These are phyloP conservation scores for Lagenidium giganteum DNA, from an alignment of 352 stramenopile genomes.

Conservation along the genomic window DNA sequence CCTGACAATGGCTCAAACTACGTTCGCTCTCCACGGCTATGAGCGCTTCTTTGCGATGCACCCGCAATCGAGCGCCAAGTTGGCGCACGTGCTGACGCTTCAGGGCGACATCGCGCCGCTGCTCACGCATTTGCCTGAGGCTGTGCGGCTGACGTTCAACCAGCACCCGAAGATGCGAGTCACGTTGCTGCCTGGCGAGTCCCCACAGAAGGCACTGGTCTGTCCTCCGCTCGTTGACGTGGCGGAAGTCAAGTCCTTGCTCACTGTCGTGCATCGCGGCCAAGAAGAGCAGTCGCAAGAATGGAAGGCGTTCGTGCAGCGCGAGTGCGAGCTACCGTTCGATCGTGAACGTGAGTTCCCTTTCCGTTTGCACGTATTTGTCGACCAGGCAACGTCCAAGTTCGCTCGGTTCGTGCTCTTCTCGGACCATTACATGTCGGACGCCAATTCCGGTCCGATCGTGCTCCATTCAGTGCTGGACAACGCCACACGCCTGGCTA, in stretches of 20 bases:
- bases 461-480: conserved; percentile 45
- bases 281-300: conserved; percentile 23
- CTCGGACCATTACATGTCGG: conserved; percentile 61
- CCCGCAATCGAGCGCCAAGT: conserved; percentile 27
- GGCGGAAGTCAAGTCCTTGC: conserved; percentile 30
- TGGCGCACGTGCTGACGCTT: conserved; percentile 46
- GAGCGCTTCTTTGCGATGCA: conserved; percentile 70
- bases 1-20: conserved; percentile 8
- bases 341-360: conserved; percentile 44
- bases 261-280: conserved; percentile 23
- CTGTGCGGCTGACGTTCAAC: conserved; percentile 52
- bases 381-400: conserved; percentile 24
- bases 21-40: conserved; percentile 55
- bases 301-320: conserved; percentile 42
- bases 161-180: conserved; percentile 46
- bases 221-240: conserved; percentile 34
- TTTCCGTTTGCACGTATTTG: conserved; percentile 34
- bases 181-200: conserved; percentile 27
- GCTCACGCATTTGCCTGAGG: conserved; percentile 27
- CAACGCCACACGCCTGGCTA: conserved; percentile 17
- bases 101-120: conserved; percentile 34
- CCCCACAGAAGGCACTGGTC: conserved; percentile 47
- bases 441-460: conserved; percentile 31
- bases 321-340: conserved; percentile 34
- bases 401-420: conserved; percentile 47